phyloP scores from a whole-genome alignment of 768 basidiomycete species.

The Phylloporus rhodoxanthus region DNA sequence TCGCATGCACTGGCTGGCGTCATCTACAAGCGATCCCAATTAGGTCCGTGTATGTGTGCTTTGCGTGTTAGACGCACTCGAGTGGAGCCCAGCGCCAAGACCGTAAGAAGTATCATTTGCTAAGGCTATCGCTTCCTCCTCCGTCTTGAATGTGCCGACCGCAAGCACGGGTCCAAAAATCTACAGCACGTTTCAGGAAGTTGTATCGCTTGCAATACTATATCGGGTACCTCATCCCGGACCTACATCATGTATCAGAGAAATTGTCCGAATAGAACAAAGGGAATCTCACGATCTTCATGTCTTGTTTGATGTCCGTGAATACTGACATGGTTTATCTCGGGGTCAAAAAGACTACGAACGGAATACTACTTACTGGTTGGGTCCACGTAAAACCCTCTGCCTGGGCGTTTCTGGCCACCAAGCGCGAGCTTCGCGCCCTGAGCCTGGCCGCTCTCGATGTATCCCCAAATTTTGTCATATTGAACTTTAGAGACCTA shows the following conservation, averaged over 20 bases:
- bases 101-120: conserved; percentile 91
- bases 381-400: conserved; percentile 87
- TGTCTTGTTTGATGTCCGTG: conserved; percentile 67
- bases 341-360: conserved; percentile 2
- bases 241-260: conserved; percentile 27
- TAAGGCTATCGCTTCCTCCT: conserved; percentile 76
- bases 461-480: conserved; percentile 82
- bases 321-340: conserved; percentile 51
- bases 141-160: conserved; percentile 77
- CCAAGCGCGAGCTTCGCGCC: conserved; percentile 78
- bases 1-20: conserved; percentile 85
- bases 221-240: conserved; percentile 26
- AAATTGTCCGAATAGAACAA: conserved; percentile 1
- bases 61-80: conserved; percentile 45
- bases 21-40: conserved; percentile 38
- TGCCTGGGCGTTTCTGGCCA: conserved; percentile 68
- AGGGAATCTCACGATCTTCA: conserved; percentile 70
- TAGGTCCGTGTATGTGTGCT: background rate
- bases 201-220: conserved; percentile 5
- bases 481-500: conserved; percentile 82
- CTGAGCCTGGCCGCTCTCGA: conserved; percentile 76
- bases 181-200: conserved; percentile 32
- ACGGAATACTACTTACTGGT: conserved; percentile 53
- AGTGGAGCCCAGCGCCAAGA: conserved; percentile 87
- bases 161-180: conserved; percentile 94